These are phyloP conservation scores for Schizosaccharomyces versatilis DNA, from an alignment of 1,139 yeast genomes.

Conservation along the genomic window DNA sequence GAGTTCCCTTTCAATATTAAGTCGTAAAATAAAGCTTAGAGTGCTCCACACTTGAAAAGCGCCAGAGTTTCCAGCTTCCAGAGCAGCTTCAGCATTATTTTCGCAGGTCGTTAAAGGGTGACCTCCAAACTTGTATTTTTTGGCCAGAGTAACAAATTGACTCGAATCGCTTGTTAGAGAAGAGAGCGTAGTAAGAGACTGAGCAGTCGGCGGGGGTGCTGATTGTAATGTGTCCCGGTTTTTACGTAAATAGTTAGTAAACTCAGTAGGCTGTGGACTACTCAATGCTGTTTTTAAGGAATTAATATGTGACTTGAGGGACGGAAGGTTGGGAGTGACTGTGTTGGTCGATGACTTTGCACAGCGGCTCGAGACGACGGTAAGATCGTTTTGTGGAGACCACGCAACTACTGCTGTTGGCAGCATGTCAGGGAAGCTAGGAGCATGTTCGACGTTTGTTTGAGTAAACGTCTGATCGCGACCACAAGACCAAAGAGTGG, in stretches of 20 bases:
- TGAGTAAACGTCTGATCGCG: conserved; percentile 32
- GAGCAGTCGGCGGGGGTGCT: not conserved
- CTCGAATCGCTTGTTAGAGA: not conserved
- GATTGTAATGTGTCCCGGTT: too few species aligned
- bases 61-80: conserved; percentile 29
- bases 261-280: not conserved
- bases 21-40: not conserved
- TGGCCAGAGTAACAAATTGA: conserved; percentile 7
- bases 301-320: not conserved
- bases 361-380: not conserved
- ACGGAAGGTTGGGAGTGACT: not conserved
- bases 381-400: conserved; percentile 30
- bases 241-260: not conserved
- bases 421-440: conserved; percentile 32
- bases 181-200: conserved; percentile 3
- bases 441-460: conserved; percentile 33
- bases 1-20: too few species aligned
- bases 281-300: not conserved
- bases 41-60: conserved; percentile 50
- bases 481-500: conserved; percentile 31
- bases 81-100: conserved; percentile 39
- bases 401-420: conserved; percentile 35
- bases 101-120: conserved; percentile 28
- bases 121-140: conserved; percentile 16
- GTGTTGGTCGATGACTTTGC: not conserved